Evolutionary conservation across 2,329 filamentous ascomycete species (phyloP).

Genomic region (Didymella sp.): DNA sequence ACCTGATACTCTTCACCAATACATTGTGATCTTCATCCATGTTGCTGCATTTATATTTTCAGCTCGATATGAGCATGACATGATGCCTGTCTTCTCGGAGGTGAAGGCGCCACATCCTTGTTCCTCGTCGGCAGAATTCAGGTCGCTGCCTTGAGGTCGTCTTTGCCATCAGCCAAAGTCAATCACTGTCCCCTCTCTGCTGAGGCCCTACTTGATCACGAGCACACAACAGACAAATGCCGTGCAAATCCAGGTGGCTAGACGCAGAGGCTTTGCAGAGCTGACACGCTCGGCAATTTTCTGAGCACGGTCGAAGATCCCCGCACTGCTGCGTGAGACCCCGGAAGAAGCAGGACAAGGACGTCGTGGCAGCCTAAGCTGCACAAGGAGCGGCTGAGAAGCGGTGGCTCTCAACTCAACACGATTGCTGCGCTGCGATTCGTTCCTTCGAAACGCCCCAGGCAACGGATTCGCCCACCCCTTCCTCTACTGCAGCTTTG

Average conservation of each 20-base stretch:
- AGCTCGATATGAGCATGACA: constrained; percentile 2
- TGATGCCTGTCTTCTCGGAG: constrained; percentile 16
- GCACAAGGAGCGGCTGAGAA: constrained; percentile 26
- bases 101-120: constrained; percentile 1
- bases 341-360: constrained; percentile 24
- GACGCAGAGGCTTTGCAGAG: background rate
- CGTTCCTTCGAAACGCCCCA: constrained; percentile 3
- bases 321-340: constrained; percentile 30
- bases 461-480: constrained; percentile 11
- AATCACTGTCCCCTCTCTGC: background rate
- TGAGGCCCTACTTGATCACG: constrained; percentile 10
- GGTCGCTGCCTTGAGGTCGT: background rate
- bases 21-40: constrained; percentile 8
- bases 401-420: constrained; percentile 20
- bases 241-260: constrained; percentile 21
- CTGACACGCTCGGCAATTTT: constrained; percentile 10
- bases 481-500: constrained; percentile 1
- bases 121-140: background rate
- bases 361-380: constrained; percentile 15
- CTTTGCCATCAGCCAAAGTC: background rate
- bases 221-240: constrained; percentile 6
- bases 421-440: constrained; percentile 15
- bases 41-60: constrained; percentile 10
- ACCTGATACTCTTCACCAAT: constrained; percentile 3
- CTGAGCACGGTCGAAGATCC: constrained; percentile 15